Evolutionary conservation across 345 rosid genomes (phyloP).

Genomic region (Eucalyptus marginata): DNA sequence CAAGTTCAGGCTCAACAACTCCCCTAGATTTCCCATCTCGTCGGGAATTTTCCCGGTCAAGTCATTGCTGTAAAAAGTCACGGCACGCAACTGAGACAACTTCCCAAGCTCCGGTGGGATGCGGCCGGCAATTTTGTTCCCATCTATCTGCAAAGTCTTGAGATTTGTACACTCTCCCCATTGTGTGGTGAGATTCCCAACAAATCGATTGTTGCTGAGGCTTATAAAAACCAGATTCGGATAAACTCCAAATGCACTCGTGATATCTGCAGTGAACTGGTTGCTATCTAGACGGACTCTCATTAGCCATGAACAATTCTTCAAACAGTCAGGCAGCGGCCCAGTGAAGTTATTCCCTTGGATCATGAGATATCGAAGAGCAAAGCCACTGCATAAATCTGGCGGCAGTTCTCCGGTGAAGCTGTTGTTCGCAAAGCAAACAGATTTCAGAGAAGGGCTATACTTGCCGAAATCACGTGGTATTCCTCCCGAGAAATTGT

Average conservation of each 20-base stretch:
- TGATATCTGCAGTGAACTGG: conserved; percentile 41
- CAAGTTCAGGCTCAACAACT: conserved; percentile 24
- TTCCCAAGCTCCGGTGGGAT: conserved; percentile 46
- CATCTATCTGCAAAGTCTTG: conserved; percentile 27
- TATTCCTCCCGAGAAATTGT: conserved; percentile 1
- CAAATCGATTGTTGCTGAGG: no score
- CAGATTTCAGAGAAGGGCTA: conserved; percentile 13
- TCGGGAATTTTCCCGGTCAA: conserved; percentile 35
- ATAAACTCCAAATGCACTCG: conserved; percentile 45
- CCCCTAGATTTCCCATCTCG: conserved; percentile 31
- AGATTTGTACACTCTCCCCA: conserved; percentile 58
- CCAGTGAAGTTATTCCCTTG: conserved; percentile 42
- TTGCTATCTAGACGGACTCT: conserved; percentile 48
- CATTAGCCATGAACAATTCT: conserved; percentile 17
- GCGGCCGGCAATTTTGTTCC: conserved; percentile 38
- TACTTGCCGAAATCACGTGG: conserved; percentile 44
- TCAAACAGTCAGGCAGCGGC: conserved; percentile 42
- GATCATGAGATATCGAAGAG: conserved; percentile 22
- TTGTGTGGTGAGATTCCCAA: conserved; percentile 15
- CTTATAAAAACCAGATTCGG: conserved; percentile 10
- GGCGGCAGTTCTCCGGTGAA: conserved; percentile 52
- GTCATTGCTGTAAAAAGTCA: conserved; percentile 30
- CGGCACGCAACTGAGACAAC: conserved; percentile 12
- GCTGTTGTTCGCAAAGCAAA: conserved; percentile 54
- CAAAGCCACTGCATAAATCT: conserved; percentile 35